These are phyloP conservation scores for Blastomyces emzantsi DNA, from an alignment of 2,329 filamentous ascomycete genomes.

Conservation along the genomic window DNA sequence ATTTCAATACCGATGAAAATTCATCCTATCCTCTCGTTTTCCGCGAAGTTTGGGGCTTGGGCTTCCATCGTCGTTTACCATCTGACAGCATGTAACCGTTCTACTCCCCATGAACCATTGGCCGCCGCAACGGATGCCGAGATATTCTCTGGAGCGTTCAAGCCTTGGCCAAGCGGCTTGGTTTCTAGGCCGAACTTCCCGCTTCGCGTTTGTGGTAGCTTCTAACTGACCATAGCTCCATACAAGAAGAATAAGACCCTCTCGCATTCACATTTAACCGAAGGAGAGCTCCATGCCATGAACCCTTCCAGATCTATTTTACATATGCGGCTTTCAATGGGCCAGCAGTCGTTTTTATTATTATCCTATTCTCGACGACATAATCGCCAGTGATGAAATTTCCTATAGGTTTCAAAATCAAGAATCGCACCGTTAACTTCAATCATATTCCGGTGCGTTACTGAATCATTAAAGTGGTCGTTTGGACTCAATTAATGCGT, in stretches of 20 bases:
- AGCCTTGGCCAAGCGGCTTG: not conserved
- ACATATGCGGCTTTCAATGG: not conserved
- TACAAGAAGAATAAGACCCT: not conserved
- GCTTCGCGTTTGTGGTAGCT: not conserved
- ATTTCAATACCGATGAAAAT: not conserved
- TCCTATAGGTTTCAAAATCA: conserved; percentile 14
- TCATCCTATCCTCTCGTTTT: not conserved
- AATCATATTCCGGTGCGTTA: conserved; percentile 16
- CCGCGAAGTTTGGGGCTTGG: not conserved
- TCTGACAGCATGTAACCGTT: not conserved
- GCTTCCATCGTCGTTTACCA: not conserved
- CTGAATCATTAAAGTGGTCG: not conserved
- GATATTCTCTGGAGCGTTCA: not conserved
- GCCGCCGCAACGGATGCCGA: not conserved
- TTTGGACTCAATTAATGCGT: not conserved
- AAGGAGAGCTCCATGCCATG: not conserved
- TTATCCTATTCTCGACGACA: not conserved
- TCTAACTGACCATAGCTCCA: not conserved
- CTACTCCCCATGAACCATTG: not conserved
- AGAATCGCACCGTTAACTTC: conserved; percentile 17
- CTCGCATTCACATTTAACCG: not conserved
- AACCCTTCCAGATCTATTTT: not conserved
- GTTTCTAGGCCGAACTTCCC: not conserved
- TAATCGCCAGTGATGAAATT: conserved; percentile 9
- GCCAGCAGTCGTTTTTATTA: not conserved